Percentiles rank a stretch among this genome's conserved stretches.
These are phyloP conservation scores for Talaromyces adpressus DNA, from an alignment of 495 filamentous ascomycete species.

Conservation along the genomic window DNA sequence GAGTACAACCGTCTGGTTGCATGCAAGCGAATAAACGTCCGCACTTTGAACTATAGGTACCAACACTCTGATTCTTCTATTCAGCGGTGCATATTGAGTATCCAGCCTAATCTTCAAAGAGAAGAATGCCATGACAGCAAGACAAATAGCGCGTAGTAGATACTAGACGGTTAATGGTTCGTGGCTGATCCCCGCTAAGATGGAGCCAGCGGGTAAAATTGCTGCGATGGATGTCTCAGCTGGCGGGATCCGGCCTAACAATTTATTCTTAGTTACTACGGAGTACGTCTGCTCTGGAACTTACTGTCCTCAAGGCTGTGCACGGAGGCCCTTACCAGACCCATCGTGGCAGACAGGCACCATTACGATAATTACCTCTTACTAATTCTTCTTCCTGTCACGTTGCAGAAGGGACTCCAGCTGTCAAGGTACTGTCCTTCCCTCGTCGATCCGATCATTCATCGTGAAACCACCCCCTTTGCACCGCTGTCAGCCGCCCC, in stretches of 20 bases:
- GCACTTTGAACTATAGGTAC: not conserved
- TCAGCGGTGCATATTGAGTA: no score
- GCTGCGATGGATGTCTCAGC: not conserved
- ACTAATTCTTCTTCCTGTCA: not conserved
- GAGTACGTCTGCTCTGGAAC: no score
- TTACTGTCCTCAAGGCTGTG: not conserved
- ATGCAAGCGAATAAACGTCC: not conserved
- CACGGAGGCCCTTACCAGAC: not conserved
- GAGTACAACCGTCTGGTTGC: not conserved
- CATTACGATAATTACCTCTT: not conserved
- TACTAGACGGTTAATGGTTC: not conserved
- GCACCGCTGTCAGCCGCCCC: not conserved
- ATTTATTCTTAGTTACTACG: not conserved
- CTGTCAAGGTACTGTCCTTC: not conserved
- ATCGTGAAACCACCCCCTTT: not conserved
- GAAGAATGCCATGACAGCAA: no score
- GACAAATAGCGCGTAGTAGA: not conserved
- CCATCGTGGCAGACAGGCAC: not conserved
- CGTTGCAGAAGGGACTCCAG: not conserved
- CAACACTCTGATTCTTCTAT: not conserved
- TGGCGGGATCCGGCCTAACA: not conserved
- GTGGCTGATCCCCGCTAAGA: not conserved
- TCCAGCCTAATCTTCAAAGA: no score
- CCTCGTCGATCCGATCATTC: not conserved
- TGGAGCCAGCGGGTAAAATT: not conserved